Percentiles rank a stretch among this genome's conserved stretches.
These are phyloP conservation scores for Claviceps paspali DNA, from an alignment of 2,329 filamentous ascomycete species.

Conservation along the genomic window DNA sequence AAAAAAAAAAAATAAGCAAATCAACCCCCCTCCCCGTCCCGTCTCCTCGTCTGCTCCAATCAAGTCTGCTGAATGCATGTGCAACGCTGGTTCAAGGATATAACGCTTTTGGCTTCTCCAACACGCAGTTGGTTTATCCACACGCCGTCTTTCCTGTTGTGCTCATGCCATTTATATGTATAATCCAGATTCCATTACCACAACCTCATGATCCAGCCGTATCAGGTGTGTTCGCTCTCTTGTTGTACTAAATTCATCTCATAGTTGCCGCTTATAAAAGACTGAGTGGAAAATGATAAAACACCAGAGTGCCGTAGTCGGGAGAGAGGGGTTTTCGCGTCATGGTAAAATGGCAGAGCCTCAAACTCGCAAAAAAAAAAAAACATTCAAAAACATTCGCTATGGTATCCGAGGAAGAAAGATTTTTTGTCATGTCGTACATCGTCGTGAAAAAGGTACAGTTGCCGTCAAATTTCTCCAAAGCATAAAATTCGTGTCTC, in stretches of 20 bases:
- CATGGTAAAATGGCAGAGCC: neutral
- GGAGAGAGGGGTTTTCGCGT: slow-evolving; percentile 1
- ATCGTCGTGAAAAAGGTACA: slow-evolving; percentile 3
- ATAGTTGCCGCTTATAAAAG: slow-evolving; percentile 1
- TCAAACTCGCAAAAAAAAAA: slow-evolving; percentile 2
- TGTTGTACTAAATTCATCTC: neutral
- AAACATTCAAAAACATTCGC: slow-evolving; percentile 8
- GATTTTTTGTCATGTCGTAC: slow-evolving; percentile 6
- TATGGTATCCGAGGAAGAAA: slow-evolving; percentile 7
- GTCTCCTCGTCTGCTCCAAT: too few species aligned
- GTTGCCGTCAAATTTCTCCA: neutral
- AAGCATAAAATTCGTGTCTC: neutral
- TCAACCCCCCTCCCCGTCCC: too few species aligned
- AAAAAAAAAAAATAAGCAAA: neutral
- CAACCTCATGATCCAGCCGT: too few species aligned
- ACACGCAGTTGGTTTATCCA: neutral
- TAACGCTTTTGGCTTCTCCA: neutral
- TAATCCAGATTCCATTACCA: too few species aligned
- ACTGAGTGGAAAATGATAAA: slow-evolving; percentile 1
- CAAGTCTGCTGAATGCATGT: neutral
- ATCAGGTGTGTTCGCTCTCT: neutral
- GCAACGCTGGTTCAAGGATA: neutral
- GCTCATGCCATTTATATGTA: neutral
- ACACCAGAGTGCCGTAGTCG: neutral
- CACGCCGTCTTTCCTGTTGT: neutral